phyloP scores from a whole-genome alignment of 2,329 filamentous ascomycete genomes.

The Lojkania enalia region DNA sequence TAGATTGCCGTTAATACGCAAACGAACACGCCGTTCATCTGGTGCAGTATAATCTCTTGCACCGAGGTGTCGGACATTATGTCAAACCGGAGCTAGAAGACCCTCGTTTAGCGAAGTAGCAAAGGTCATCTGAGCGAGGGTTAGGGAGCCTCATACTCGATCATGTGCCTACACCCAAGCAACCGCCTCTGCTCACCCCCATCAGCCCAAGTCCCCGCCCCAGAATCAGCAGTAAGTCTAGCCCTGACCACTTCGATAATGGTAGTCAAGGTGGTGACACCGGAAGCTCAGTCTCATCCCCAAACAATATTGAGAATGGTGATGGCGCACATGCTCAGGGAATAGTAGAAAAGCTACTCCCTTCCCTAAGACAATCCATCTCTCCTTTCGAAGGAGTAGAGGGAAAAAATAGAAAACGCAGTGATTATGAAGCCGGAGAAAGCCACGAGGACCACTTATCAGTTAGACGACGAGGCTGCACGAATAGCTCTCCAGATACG shows the following conservation, averaged over 20 bases:
- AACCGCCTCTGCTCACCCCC: neutral
- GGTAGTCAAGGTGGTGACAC: slow-evolving; percentile 5
- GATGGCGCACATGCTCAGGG: neutral
- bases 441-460: too few species aligned
- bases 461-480: too few species aligned
- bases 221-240: slow-evolving; percentile 7
- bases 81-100: neutral
- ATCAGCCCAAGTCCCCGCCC: slow-evolving; percentile 2
- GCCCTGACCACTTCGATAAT: slow-evolving; percentile 4
- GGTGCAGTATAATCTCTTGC: too few species aligned
- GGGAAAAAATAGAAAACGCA: too few species aligned
- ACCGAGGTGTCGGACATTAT: neutral
- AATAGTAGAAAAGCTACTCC: neutral
- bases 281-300: slow-evolving; percentile 5
- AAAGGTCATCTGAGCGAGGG: neutral
- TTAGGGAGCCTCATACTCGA: slow-evolving; percentile 11
- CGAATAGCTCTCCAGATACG: too few species aligned
- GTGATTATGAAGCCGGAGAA: too few species aligned
- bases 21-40: slow-evolving; percentile 15
- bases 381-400: neutral
- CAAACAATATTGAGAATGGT: neutral
- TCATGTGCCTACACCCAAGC: slow-evolving; percentile 11
- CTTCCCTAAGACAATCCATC: neutral
- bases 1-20: slow-evolving; percentile 8
- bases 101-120: neutral